Evolutionary conservation across 1,139 yeast species (phyloP), one percentile per base, ranked within the genome.

Genomic region (Protomyces gravidus): DNA sequence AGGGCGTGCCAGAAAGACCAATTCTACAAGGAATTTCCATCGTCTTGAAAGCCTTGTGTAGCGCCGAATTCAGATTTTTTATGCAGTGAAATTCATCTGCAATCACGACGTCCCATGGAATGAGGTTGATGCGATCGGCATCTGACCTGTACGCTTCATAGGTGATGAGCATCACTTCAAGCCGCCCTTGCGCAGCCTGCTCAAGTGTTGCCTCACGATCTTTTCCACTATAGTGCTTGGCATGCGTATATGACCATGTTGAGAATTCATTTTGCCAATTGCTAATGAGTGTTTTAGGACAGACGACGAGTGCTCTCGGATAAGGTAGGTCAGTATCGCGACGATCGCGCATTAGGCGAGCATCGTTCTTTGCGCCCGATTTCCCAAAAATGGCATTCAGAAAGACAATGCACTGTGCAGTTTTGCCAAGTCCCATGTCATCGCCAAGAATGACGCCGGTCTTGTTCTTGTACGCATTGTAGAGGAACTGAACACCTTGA

Each of bases 181-280:
- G 82, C 0, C 71, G 70, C 5, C 74, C 74, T 21, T 85, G 71
- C 61, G 77, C 72, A 0, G 75, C 68, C 53, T 87, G 74, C 36
- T 84, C 72, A 3, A 80, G 75, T 15, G 76, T 73, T 71, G 94
- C 78, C 1, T 79, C 74, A n/a, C 84, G 76, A 11, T 92, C 92
- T 2, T 87, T 84, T 17, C 95, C 95, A 26, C 58, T 45, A 89
- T 89, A 72, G 85, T 86, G 1, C 85, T 89, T 57, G 84, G 71
- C 13, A 83, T 83, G 51, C 59, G 65, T 62, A 63, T 63, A 63
- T 11, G 64, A 62, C 65, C 65, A 63, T 9, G 85, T 89, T 63
- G 83, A 80, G 62, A 87, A 76, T 71, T 87, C 95, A 70, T 84
- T 90, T 69, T 85, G 94, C 95, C 95, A 87, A 72, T 87, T 95